phyloP scores from a whole-genome alignment of 371 early-diverging fungal species.

The Mucor circinelloides region DNA sequence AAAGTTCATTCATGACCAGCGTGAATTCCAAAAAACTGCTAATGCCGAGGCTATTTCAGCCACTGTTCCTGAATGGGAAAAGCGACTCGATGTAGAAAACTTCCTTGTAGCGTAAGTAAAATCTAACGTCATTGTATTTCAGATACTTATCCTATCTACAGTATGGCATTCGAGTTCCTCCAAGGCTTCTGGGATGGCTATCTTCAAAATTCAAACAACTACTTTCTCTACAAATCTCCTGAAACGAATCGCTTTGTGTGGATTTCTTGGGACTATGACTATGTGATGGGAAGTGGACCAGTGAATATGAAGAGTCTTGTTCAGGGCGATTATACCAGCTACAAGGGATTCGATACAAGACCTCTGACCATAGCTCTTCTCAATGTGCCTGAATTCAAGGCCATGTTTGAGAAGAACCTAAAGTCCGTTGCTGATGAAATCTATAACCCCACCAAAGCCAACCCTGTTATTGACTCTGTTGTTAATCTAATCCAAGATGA shows the following conservation, averaged over 20 bases:
- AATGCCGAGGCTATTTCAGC: not conserved
- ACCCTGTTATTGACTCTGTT: constrained; percentile 28
- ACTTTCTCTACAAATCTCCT: constrained; percentile 37
- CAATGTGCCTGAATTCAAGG: constrained; percentile 17
- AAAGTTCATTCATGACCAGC: constrained; percentile 33
- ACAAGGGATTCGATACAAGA: constrained; percentile 15
- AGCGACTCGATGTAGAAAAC: constrained; percentile 32
- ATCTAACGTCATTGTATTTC: not conserved
- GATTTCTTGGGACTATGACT: constrained; percentile 41
- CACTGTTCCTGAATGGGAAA: constrained; percentile 24
- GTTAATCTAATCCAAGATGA: constrained; percentile 24
- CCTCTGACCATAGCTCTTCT: constrained; percentile 34
- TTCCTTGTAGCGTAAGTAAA: constrained; percentile 37
- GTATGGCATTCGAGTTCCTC: constrained; percentile 41
- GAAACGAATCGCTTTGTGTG: constrained; percentile 18
- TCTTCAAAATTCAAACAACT: constrained; percentile 42
- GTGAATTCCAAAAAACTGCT: constrained; percentile 12
- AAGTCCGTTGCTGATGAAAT: constrained; percentile 1
- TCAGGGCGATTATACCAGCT: constrained; percentile 31
- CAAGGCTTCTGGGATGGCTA: constrained; percentile 36
- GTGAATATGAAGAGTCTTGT: constrained; percentile 22
- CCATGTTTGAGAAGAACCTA: constrained; percentile 17
- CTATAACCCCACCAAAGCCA: constrained; percentile 11
- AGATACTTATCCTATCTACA: constrained; percentile 6
- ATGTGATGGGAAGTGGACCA: constrained; percentile 34